These are phyloP conservation scores for Myxozyma vanderwaltii DNA, from an alignment of 805 yeast species.

Conservation along the genomic window DNA sequence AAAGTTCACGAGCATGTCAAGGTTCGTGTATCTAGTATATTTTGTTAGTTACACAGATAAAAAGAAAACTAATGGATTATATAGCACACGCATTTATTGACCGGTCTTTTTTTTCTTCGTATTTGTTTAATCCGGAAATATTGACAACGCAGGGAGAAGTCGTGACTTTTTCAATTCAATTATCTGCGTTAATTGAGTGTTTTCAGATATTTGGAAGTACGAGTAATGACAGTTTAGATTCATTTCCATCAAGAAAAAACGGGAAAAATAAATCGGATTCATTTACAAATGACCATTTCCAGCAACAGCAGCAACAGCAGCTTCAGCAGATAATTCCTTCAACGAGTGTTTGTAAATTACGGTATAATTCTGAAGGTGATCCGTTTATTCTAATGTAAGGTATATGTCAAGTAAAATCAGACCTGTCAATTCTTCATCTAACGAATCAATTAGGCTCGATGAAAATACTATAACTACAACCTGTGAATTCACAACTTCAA, in stretches of 20 bases:
- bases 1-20: conserved; percentile 17
- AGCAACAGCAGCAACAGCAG: neutral
- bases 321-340: conserved; percentile 11
- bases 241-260: neutral
- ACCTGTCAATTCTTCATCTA: neutral
- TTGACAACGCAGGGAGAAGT: neutral
- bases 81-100: conserved; percentile 27
- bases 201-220: conserved; percentile 28
- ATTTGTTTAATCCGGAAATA: conserved; percentile 5
- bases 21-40: neutral
- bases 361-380: conserved; percentile 17
- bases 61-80: too few relatives aligned
- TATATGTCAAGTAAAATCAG: conserved; percentile 2
- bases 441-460: conserved; percentile 17
- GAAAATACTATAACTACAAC: conserved; percentile 33
- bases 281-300: neutral
- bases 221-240: neutral
- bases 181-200: conserved; percentile 27
- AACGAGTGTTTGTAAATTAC: conserved; percentile 27
- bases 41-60: too few relatives aligned
- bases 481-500: conserved; percentile 34
- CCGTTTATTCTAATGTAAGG: conserved; percentile 32
- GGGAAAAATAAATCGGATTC: neutral
- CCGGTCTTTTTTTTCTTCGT: conserved; percentile 23
- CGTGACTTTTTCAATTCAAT: conserved; percentile 17